Conservation (phyloP, 805 yeast genomes). For the Metschnikowia orientalis region DNA sequence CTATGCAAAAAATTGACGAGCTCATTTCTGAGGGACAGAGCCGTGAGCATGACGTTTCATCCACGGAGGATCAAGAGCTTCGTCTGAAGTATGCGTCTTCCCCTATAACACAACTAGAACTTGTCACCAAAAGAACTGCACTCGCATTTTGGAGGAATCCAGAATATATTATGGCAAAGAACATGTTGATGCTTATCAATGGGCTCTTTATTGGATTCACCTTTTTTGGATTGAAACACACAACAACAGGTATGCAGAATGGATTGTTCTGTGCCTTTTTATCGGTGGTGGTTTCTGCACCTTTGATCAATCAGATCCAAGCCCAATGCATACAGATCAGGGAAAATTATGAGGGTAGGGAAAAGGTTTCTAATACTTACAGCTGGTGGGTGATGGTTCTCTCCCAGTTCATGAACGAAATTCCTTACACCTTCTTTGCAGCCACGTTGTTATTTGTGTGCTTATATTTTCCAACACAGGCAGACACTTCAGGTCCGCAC, state of each 20-base stretch:
- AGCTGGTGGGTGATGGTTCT: slow-evolving; percentile 62
- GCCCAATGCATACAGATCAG: slow-evolving; percentile 54
- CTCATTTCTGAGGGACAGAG: slow-evolving; percentile 7
- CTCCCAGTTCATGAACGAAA: slow-evolving; percentile 51
- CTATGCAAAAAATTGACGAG: slow-evolving; percentile 11
- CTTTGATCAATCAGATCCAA: slow-evolving; percentile 59
- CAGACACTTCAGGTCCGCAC: slow-evolving; percentile 18
- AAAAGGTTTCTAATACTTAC: slow-evolving; percentile 65
- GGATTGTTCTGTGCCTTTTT: slow-evolving; percentile 50
- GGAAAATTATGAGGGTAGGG: slow-evolving; percentile 66
- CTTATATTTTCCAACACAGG: slow-evolving; percentile 36
- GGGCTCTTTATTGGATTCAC: slow-evolving; percentile 40
- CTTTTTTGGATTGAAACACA: slow-evolving; percentile 18
- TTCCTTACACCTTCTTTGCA: slow-evolving; percentile 48
- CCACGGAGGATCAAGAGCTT: slow-evolving; percentile 7
- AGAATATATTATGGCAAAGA: slow-evolving; percentile 16
- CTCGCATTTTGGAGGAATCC: slow-evolving; percentile 17
- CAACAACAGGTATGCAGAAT: slow-evolving; percentile 26
- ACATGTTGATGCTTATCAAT: slow-evolving; percentile 34
- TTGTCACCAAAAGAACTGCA: slow-evolving; percentile 11
- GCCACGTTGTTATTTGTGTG: slow-evolving; percentile 31
- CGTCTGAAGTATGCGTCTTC: slow-evolving; percentile 11
- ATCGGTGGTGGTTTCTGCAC: slow-evolving; percentile 53
- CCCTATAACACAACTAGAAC: slow-evolving; percentile 6
- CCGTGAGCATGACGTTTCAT: slow-evolving; percentile 3